A percentile compares a stretch with the other conserved stretches of the same genome.
Conservation (phyloP, 345 rosid genomes). For the Syzygium oleosum region DNA sequence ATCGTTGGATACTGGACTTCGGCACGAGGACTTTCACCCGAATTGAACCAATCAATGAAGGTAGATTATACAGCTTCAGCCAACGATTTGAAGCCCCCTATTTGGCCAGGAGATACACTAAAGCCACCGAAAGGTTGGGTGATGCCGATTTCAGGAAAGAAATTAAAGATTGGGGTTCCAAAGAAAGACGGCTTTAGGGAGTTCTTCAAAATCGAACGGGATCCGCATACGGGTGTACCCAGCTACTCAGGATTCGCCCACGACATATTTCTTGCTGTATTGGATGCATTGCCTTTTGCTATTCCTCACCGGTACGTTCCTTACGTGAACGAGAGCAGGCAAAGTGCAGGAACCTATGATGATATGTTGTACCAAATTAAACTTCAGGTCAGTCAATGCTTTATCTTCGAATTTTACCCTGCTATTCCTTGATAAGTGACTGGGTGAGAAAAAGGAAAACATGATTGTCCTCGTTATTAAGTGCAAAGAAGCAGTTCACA, state of each 20-base stretch:
- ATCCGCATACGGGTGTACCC: neutral
- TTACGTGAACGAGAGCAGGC: neutral
- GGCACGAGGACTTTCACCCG: neutral
- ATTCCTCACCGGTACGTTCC: slow-evolving; percentile 3
- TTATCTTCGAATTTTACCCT: neutral
- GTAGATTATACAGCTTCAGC: neutral
- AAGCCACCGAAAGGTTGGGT: slow-evolving; percentile 12
- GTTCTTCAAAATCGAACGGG: slow-evolving; percentile 7
- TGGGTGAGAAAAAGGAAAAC: neutral
- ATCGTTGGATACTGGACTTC: slow-evolving; percentile 12
- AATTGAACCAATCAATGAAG: neutral
- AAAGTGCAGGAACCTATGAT: slow-evolving; percentile 2
- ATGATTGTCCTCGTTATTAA: neutral
- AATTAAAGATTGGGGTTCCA: slow-evolving; percentile 16
- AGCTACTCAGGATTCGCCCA: slow-evolving; percentile 8
- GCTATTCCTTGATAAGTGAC: neutral
- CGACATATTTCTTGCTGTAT: slow-evolving; percentile 11
- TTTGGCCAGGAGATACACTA: slow-evolving; percentile 18
- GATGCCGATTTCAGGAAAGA: slow-evolving; percentile 5
- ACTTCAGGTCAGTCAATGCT: neutral
- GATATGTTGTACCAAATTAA: slow-evolving; percentile 5
- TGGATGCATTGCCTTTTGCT: slow-evolving; percentile 9
- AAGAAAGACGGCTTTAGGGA: slow-evolving; percentile 3
- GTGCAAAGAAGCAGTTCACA: neutral
- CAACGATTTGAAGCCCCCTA: neutral